phyloP scores from a whole-genome alignment of 208 protist genomes.

The Leishmania guyanensis region DNA sequence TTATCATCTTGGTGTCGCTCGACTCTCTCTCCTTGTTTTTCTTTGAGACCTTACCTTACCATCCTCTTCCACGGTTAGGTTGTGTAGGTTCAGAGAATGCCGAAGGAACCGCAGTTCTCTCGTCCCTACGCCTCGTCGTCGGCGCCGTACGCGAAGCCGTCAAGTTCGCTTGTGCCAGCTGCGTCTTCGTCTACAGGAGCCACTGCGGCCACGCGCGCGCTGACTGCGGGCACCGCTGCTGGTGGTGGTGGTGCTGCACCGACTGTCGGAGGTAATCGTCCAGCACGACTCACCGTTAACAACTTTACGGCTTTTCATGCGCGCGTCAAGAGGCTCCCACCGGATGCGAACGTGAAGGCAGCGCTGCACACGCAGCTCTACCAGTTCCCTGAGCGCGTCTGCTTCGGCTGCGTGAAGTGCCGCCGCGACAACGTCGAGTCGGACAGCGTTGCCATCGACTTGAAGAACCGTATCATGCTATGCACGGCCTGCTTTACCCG shows the following conservation, averaged over 20 bases:
- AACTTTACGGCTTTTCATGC: conserved; percentile 70
- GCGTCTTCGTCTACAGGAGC: conserved; percentile 13
- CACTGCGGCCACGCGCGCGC: conserved; percentile 6
- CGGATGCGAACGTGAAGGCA: conserved; percentile 62
- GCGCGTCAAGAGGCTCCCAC: conserved; percentile 73
- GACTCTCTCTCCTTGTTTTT: neutral
- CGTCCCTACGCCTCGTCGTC: conserved; percentile 9
- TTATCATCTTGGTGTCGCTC: neutral
- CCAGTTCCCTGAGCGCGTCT: conserved; percentile 68
- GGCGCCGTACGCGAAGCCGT: conserved; percentile 25
- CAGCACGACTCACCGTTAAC: conserved; percentile 64
- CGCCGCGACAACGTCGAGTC: conserved; percentile 75
- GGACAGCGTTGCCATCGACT: conserved; percentile 72
- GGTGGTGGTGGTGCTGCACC: neutral
- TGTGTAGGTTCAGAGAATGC: conserved; percentile 13
- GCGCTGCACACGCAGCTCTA: conserved; percentile 64
- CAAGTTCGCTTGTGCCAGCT: conserved; percentile 8
- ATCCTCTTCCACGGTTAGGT: neutral
- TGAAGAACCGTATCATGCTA: conserved; percentile 64
- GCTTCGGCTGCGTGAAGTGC: conserved; percentile 81
- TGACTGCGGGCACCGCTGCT: neutral
- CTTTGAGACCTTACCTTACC: neutral
- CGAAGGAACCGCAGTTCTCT: conserved; percentile 26
- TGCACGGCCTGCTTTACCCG: conserved; percentile 78
- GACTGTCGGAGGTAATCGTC: conserved; percentile 1